phyloP scores from a whole-genome alignment of 192 early-diverging fungal species.

The Coemansia sp. region DNA sequence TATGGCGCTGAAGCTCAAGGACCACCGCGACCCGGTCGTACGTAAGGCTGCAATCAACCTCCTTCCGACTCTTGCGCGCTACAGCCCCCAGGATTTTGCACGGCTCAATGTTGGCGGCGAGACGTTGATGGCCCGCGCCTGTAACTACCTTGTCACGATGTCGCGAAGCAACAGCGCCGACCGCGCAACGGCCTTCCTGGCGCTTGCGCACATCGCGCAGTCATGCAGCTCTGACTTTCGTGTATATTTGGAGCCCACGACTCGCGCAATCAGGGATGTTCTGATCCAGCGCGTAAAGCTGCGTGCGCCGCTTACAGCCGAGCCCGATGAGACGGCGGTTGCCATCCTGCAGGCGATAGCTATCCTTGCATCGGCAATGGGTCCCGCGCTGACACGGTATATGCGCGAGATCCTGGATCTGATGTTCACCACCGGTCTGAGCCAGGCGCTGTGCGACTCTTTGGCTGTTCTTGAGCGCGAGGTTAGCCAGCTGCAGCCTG shows the following conservation, averaged over 20 bases:
- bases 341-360: constrained; percentile 83
- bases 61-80: constrained; percentile 81
- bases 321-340: constrained; percentile 59
- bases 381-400: constrained; percentile 85
- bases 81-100: constrained; percentile 69
- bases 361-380: constrained; percentile 85
- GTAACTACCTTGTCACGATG: constrained; percentile 73
- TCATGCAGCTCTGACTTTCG: constrained; percentile 75
- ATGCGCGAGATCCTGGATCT: constrained; percentile 85
- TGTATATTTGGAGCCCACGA: constrained; percentile 76
- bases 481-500: constrained; percentile 75
- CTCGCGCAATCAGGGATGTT: constrained; percentile 73
- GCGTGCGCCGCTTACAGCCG: constrained; percentile 21
- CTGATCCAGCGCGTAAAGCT: constrained; percentile 57
- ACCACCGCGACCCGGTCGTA: constrained; percentile 76
- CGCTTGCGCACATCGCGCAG: constrained; percentile 84
- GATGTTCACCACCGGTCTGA: constrained; percentile 90
- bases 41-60: constrained; percentile 79
- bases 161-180: constrained; percentile 64
- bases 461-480: constrained; percentile 75
- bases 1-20: constrained; percentile 72
- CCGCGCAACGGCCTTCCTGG: constrained; percentile 68
- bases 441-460: constrained; percentile 75
- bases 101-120: constrained; percentile 47
- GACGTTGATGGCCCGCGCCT: constrained; percentile 68